Evolutionary conservation across 2,329 filamentous ascomycete species (phyloP).

Genomic region (Aurifilum marmelostoma): DNA sequence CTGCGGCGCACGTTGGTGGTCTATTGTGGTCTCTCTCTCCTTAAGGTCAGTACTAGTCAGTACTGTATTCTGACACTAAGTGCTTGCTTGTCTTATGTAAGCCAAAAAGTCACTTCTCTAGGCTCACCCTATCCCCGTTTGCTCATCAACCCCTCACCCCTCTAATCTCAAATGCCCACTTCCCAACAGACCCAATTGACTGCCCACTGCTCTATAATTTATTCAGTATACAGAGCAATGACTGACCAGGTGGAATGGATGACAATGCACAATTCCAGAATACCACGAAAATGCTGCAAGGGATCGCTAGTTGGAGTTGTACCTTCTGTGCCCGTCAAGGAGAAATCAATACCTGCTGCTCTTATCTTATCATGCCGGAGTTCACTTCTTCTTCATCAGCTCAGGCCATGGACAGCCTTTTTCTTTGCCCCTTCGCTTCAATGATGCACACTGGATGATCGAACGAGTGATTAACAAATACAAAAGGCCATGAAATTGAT

Average conservation of each 20-base stretch:
- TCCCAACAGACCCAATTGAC: neutral
- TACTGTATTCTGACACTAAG: neutral
- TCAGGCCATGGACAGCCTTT: neutral
- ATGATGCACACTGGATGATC: too few relatives aligned
- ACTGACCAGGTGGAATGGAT: neutral
- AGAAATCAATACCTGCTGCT: neutral
- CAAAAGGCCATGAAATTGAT: neutral
- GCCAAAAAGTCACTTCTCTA: neutral
- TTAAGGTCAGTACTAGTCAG: neutral
- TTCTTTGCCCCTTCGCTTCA: neutral
- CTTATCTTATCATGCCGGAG: conserved; percentile 15
- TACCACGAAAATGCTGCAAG: neutral
- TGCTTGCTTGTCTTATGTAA: neutral
- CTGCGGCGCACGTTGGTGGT: neutral
- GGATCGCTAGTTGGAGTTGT: neutral
- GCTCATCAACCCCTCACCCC: neutral
- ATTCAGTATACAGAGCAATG: too few relatives aligned
- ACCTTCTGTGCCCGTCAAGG: neutral
- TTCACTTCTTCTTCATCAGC: neutral
- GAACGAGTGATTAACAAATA: too few relatives aligned
- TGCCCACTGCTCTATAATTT: neutral
- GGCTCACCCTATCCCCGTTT: neutral
- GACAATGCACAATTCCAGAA: neutral
- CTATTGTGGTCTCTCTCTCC: neutral
- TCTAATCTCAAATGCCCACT: neutral